Evolutionary conservation across 73 alveolate species (phyloP), one percentile per base, ranked within the genome.

Genomic region (Paramecium primaurelia): DNA sequence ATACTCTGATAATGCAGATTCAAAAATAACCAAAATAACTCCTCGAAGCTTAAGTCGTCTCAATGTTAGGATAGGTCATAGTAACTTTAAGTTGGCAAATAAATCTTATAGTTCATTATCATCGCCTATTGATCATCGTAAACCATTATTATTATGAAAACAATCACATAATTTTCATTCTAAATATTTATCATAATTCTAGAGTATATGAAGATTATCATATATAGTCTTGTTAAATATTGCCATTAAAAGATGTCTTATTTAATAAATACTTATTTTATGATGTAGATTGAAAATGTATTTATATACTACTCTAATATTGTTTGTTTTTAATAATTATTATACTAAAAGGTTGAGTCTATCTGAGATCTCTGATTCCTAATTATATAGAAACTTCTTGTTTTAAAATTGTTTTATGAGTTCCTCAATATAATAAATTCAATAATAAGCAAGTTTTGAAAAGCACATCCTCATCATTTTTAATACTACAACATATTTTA

Each of bases 11-110:
- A 22, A 38, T 16, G 88, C 58, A 12, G 58, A 38, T 37, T 75
- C 88, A 2, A 75, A 36, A 38, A 8, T 37, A 42, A 75, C 84
- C 9, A 64, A 75, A 38, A 34, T 75, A 12, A 75, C 64, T n/a
- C 88, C 88, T 38, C 58, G 88, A 36, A 75, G 60, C 10, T 40
- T n/a, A 20, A 75, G 32, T 75, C 88, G 88, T 22, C 34, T 20
- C 18, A 38, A 38, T 42, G 47, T 75, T 14, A 25, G 18, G 34
- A 38, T 75, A 4, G 88, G 88, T 22, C 38, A 75, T 1, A 75
- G 88, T 75, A 75, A 75, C 28, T 75, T 75, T 42, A 75, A 75
- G 88, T 38, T 75, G 37, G 37, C 68, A 22, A 38, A 10, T n/a
- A 36, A 42, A 38, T 75, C 88, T n/a, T 75, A 75, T n/a, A 75